Evolutionary conservation across 352 stramenopile species (phyloP).

Genomic region (Aphanomyces cochlioides): DNA sequence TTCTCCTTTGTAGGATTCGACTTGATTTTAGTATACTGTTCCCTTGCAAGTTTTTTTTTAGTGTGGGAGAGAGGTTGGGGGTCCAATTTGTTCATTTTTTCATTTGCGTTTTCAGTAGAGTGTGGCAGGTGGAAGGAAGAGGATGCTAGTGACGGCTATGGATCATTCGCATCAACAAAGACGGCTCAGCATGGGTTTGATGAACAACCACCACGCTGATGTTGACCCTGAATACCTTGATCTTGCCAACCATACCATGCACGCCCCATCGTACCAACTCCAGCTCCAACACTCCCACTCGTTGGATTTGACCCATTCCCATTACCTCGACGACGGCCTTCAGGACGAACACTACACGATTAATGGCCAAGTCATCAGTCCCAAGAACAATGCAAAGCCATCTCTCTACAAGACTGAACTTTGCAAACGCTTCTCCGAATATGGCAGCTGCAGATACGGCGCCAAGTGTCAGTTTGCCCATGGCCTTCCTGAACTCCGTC

Average conservation of each 20-base stretch:
- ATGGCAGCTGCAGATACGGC: slow-evolving; percentile 81
- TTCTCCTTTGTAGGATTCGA: neutral
- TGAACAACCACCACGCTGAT: slow-evolving; percentile 14
- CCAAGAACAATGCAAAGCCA: slow-evolving; percentile 31
- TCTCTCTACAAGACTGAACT: slow-evolving; percentile 90
- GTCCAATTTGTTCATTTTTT: slow-evolving; percentile 31
- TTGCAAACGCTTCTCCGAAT: slow-evolving; percentile 86
- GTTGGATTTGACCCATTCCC: slow-evolving; percentile 20
- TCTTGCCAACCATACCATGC: slow-evolving; percentile 20
- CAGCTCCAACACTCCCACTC: slow-evolving; percentile 27
- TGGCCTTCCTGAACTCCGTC: slow-evolving; percentile 76
- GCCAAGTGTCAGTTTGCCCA: slow-evolving; percentile 89
- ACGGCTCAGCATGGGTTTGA: slow-evolving; percentile 25
- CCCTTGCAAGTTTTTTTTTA: neutral
- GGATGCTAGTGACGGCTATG: slow-evolving; percentile 31
- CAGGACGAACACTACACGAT: slow-evolving; percentile 27
- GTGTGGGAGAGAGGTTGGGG: slow-evolving; percentile 13
- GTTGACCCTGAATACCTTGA: slow-evolving; percentile 27
- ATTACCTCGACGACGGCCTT: slow-evolving; percentile 27
- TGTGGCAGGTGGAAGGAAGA: slow-evolving; percentile 12
- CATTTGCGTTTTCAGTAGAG: slow-evolving; percentile 31
- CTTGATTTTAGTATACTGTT: no score
- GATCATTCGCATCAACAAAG: slow-evolving; percentile 22
- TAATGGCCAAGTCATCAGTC: slow-evolving; percentile 11
- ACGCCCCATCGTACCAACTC: slow-evolving; percentile 8